Evolutionary conservation across 2,329 filamentous ascomycete genomes (phyloP).

Genomic region (Colletotrichum spinosum): DNA sequence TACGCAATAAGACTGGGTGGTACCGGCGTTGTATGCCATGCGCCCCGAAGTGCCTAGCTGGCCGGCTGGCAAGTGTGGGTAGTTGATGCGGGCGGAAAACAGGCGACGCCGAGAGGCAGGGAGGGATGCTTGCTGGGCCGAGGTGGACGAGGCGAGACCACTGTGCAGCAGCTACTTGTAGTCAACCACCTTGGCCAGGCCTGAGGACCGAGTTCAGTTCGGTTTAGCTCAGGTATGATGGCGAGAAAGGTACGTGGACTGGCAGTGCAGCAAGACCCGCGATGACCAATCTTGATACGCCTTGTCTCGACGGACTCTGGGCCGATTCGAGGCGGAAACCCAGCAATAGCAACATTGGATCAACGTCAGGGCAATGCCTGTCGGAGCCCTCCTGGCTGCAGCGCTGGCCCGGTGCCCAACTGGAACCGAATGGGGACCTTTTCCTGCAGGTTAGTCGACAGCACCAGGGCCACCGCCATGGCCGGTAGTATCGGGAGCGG

Average conservation of each 20-base stretch:
- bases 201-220: too few relatives aligned
- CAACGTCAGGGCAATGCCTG: slow-evolving; percentile 23
- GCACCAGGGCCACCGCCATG: slow-evolving; percentile 16
- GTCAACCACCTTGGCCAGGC: neutral
- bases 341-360: neutral
- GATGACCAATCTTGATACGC: slow-evolving; percentile 1
- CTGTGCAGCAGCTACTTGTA: neutral
- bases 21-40: neutral
- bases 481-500: too few relatives aligned
- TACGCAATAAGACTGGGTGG: neutral
- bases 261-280: slow-evolving; percentile 9
- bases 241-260: slow-evolving; percentile 8
- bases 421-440: neutral
- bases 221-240: neutral
- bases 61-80: neutral
- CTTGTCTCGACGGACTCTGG: slow-evolving; percentile 3
- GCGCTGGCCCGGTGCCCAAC: slow-evolving; percentile 6
- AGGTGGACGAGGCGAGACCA: slow-evolving; percentile 16
- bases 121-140: slow-evolving; percentile 6
- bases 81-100: slow-evolving; percentile 15
- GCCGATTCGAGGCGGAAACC: neutral
- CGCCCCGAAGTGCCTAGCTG: slow-evolving; percentile 9
- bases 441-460: slow-evolving; percentile 15
- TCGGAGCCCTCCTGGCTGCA: slow-evolving; percentile 31
- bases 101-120: slow-evolving; percentile 16